Conservation (phyloP, 495 filamentous ascomycete species). For the Xylaria nigripes region DNA sequence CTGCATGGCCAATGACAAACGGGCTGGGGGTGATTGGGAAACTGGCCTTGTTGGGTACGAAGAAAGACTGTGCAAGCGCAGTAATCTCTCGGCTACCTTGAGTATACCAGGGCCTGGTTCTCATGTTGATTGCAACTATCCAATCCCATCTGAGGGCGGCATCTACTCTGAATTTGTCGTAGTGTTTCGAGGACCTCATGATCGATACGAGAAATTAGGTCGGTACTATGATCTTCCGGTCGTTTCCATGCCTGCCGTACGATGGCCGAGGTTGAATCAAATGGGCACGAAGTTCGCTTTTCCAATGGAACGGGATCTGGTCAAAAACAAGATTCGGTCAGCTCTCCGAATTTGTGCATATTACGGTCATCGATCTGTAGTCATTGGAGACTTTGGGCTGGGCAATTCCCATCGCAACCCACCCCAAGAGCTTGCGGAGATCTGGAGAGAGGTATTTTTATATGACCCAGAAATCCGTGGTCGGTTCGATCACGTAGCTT, state of each 20-base stretch:
- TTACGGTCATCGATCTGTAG: conserved; percentile 49
- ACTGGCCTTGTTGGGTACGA: conserved; percentile 61
- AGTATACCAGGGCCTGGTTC: conserved; percentile 43
- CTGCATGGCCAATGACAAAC: conserved; percentile 66
- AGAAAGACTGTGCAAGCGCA: conserved; percentile 61
- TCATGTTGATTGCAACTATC: conserved; percentile 48
- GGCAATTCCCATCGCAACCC: conserved; percentile 65
- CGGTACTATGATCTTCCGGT: conserved; percentile 51
- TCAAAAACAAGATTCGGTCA: conserved; percentile 61
- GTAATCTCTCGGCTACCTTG: conserved; percentile 59
- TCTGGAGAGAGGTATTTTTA: conserved; percentile 62
- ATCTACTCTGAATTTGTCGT: conserved; percentile 58
- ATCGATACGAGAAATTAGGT: conserved; percentile 39
- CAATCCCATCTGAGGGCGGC: conserved; percentile 55
- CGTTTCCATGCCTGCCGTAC: conserved; percentile 61
- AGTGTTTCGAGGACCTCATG: conserved; percentile 41
- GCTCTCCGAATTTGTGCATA: conserved; percentile 59
- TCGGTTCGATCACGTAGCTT: conserved; percentile 58
- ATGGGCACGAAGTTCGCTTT: conserved; percentile 61
- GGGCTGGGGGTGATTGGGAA: conserved; percentile 71
- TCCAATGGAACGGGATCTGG: conserved; percentile 55
- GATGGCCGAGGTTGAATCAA: conserved; percentile 61
- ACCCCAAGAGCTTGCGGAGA: conserved; percentile 53
- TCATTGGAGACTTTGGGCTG: conserved; percentile 63
- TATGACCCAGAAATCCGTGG: conserved; percentile 59